Conservation (phyloP, 176 grass and related monocot species). For the Lolium multiflorum region DNA sequence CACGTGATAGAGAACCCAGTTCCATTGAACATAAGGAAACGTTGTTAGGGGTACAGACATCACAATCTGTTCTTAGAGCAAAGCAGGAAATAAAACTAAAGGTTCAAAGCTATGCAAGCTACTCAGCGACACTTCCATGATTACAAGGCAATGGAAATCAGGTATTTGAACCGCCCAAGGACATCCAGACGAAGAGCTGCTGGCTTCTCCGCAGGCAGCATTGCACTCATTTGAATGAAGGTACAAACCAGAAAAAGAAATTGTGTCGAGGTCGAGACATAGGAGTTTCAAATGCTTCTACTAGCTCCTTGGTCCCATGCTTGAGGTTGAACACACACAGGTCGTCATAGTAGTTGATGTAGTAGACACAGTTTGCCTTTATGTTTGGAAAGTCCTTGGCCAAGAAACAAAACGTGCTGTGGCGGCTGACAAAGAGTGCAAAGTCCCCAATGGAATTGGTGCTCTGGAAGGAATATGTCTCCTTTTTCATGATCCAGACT, state of each 20-base stretch:
- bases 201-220: too few relatives aligned
- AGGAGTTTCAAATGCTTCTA: background rate
- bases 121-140: too few relatives aligned
- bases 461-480: constrained; percentile 17
- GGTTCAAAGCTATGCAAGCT: too few relatives aligned
- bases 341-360: constrained; percentile 40
- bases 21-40: too few relatives aligned
- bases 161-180: too few relatives aligned
- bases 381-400: constrained; percentile 37
- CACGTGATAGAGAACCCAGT: too few relatives aligned
- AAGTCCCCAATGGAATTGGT: constrained; percentile 32
- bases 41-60: too few relatives aligned
- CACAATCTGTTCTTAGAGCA: too few relatives aligned
- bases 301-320: constrained; percentile 52
- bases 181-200: too few relatives aligned
- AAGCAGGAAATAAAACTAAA: too few relatives aligned
- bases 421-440: constrained; percentile 38
- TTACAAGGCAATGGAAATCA: too few relatives aligned
- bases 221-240: constrained; percentile 42
- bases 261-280: background rate
- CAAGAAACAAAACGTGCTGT: constrained; percentile 39
- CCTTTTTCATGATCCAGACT: constrained; percentile 46
- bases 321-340: constrained; percentile 52
- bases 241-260: constrained; percentile 39
- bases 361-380: constrained; percentile 58